Evolutionary conservation across 2,329 filamentous ascomycete species (phyloP), one percentile per base, ranked within the genome.

Genomic region (Trichophyton mentagrophytes): DNA sequence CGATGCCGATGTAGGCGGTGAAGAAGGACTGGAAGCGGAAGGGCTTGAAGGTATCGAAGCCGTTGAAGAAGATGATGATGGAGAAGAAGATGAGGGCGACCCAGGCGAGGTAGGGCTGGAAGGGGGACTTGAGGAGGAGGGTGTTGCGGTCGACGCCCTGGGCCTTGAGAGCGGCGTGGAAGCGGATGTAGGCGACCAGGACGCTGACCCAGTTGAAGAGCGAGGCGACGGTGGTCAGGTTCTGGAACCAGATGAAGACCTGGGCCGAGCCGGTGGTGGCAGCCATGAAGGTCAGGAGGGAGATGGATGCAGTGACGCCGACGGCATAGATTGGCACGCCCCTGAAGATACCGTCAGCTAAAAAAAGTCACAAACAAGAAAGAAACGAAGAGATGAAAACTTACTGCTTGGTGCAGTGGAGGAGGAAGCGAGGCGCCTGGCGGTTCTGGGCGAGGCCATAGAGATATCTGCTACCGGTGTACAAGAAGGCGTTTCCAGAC

Each of bases 51-150:
- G 65, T 62, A 49, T 67, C 67, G 63, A 65, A 90, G 42, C 83
- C 82, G 3, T 87, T 90, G 46, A 90, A 76, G 2, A 90, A 73
- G 62, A 89, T 85, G 46, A 87, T 71, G 30, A 84, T 74, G 67
- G 79, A 82, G 64, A 79, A 79, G 76, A 85, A 81, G 63, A 77
- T 68, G 3, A 91, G 75, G 0, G 82, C 81, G 7, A 75, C 72
- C 65, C 79, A 85, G 0, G 87, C 87, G 11, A 79, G 81, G 65
- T 84, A 85, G 11, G 78, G 78, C 64, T 79, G 77, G 61, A 72
- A 76, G 13, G 69, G 72, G 5, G 75, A 73, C 64, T 70, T 74
- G 72, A 79, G 73, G 15, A 72, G 66, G 3, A 78, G 68, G 4
- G 70, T 67, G 49, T 68, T 64, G 17, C 69, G 66, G 56, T 71